phyloP scores from a whole-genome alignment of 805 yeast genomes.

The Kuraishia borneana region DNA sequence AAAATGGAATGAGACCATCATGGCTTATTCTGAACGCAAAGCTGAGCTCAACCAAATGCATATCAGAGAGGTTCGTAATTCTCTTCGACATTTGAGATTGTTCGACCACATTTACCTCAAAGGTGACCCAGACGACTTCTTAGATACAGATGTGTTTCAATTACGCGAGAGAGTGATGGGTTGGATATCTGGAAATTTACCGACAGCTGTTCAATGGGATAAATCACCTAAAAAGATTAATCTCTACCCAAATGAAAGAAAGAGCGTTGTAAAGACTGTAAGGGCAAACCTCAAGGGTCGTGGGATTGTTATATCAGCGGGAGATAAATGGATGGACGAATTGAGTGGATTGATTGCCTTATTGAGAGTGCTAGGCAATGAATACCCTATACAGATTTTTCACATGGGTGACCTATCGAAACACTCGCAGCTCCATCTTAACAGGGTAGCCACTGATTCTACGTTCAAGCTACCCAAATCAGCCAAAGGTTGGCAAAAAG shows the following conservation, averaged over 20 bases:
- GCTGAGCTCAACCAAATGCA: conserved; percentile 12
- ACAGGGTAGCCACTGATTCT: conserved; percentile 23
- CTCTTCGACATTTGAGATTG: conserved; percentile 14
- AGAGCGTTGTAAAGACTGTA: conserved; percentile 17
- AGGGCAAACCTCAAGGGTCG: conserved; percentile 23
- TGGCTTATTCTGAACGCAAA: no score
- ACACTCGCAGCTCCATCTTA: conserved; percentile 20
- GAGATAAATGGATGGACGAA: conserved; percentile 33
- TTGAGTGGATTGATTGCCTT: conserved; percentile 35
- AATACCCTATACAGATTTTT: conserved; percentile 36
- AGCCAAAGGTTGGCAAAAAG: conserved; percentile 10
- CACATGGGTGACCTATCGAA: conserved; percentile 28
- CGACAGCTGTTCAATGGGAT: conserved; percentile 24
- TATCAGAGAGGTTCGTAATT: conserved; percentile 11
- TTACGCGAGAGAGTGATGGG: conserved; percentile 20
- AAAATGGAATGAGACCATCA: conserved; percentile 9
- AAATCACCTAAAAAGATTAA: neutral
- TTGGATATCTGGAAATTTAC: conserved; percentile 27
- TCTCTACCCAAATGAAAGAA: neutral
- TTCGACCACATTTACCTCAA: conserved; percentile 14
- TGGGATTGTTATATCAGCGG: conserved; percentile 45
- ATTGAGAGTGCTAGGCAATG: conserved; percentile 36
- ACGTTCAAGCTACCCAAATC: conserved; percentile 15
- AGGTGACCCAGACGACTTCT: conserved; percentile 4
- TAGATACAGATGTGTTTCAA: conserved; percentile 5